phyloP scores from a whole-genome alignment of 805 yeast genomes.

The Lachancea meyersii region DNA sequence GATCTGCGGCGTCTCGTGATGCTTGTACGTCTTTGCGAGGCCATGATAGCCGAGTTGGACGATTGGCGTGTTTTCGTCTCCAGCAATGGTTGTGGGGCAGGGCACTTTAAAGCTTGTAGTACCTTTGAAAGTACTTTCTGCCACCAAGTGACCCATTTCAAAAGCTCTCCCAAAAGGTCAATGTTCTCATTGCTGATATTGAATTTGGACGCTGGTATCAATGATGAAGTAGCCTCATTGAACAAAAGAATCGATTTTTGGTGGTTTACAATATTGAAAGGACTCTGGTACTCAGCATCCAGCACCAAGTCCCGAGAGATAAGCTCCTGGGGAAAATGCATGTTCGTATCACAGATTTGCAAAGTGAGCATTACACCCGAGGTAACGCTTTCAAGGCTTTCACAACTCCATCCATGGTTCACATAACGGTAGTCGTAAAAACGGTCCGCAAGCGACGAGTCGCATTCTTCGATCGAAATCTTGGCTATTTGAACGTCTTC shows the following conservation, averaged over 20 bases:
- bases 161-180: constrained; percentile 22
- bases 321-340: constrained; percentile 25
- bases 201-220: constrained; percentile 21
- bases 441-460: constrained; percentile 21
- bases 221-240: constrained; percentile 28
- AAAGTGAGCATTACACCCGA: constrained; percentile 25
- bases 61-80: constrained; percentile 5
- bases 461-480: constrained; percentile 21
- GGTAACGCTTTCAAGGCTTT: constrained; percentile 23
- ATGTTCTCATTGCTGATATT: constrained; percentile 29
- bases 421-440: constrained; percentile 26
- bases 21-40: constrained; percentile 13
- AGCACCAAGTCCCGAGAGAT: constrained; percentile 21
- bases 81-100: background rate
- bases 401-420: constrained; percentile 26
- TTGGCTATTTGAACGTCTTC: constrained; percentile 17
- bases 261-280: constrained; percentile 6
- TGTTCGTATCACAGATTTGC: constrained; percentile 15
- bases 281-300: constrained; percentile 2
- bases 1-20: constrained; percentile 23
- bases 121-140: constrained; percentile 5
- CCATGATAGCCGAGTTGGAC: constrained; percentile 3
- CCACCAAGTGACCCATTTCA: constrained; percentile 31
- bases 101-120: constrained; percentile 2
- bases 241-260: constrained; percentile 12